These are phyloP conservation scores for Salvia sclarea DNA, from an alignment of 305 asterid genomes.

Conservation along the genomic window DNA sequence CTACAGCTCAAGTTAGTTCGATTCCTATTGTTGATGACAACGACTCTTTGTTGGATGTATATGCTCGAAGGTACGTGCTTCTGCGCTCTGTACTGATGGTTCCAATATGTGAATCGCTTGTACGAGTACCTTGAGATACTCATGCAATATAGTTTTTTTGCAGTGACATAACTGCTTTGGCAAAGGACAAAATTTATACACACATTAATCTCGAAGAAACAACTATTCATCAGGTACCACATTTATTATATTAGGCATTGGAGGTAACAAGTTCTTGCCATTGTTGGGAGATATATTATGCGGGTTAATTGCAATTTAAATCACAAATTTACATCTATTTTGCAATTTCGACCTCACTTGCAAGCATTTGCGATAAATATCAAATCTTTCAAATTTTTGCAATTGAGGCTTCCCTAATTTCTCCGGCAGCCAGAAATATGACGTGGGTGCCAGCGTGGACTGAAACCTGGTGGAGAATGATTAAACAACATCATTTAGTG, in stretches of 20 bases:
- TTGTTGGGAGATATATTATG: neutral
- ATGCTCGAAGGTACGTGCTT: slow-evolving; percentile 72
- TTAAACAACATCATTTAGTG: too few relatives aligned
- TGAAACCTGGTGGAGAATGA: too few relatives aligned
- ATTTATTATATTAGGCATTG: slow-evolving; percentile 17
- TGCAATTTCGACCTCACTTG: too few relatives aligned
- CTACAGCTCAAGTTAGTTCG: slow-evolving; percentile 87
- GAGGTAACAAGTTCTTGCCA: neutral
- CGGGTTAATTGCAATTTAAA: too few relatives aligned
- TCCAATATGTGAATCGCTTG: slow-evolving; percentile 12
- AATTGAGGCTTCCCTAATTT: too few relatives aligned
- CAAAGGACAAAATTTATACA: slow-evolving; percentile 78
- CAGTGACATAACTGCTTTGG: slow-evolving; percentile 96
- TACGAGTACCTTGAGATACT: slow-evolving; percentile 4
- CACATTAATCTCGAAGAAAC: slow-evolving; percentile 84
- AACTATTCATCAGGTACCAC: slow-evolving; percentile 71
- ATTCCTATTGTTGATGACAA: slow-evolving; percentile 91
- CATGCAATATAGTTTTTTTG: slow-evolving; percentile 27
- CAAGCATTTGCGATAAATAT: too few relatives aligned
- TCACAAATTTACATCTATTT: too few relatives aligned
- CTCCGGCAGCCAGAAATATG: too few relatives aligned
- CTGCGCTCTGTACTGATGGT: slow-evolving; percentile 8
- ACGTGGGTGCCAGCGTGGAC: too few relatives aligned
- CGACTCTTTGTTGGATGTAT: slow-evolving; percentile 82
- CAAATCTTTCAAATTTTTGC: too few relatives aligned